A percentile compares a stretch with the other conserved stretches of the same genome.
These are phyloP conservation scores for Hemileccinum rubropunctum DNA, from an alignment of 768 basidiomycete genomes.

Conservation along the genomic window DNA sequence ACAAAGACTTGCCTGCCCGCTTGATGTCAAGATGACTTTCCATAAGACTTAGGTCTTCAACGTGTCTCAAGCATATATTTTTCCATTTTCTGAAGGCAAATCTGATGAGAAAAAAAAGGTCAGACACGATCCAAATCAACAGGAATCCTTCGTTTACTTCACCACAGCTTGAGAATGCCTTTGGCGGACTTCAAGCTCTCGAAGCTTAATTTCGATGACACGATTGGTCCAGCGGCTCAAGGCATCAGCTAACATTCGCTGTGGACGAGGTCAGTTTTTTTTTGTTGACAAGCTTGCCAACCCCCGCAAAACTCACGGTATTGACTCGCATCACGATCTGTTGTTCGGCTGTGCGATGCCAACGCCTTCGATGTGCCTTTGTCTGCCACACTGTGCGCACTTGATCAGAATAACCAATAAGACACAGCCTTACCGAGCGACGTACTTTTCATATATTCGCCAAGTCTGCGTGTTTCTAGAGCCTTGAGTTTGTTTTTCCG, in stretches of 20 bases:
- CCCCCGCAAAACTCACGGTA: constrained; percentile 34
- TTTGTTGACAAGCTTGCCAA: background rate
- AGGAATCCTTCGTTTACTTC: constrained; percentile 29
- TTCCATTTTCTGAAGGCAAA: constrained; percentile 70
- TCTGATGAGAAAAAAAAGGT: constrained; percentile 34
- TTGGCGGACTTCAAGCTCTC: constrained; percentile 64
- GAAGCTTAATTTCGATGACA: constrained; percentile 69
- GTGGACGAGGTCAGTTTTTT: constrained; percentile 4
- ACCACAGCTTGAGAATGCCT: constrained; percentile 38
- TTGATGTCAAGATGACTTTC: constrained; percentile 81
- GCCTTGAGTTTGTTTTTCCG: constrained; percentile 44
- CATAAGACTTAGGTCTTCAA: constrained; percentile 74
- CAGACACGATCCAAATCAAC: constrained; percentile 13
- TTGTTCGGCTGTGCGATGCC: constrained; percentile 43
- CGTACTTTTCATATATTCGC: constrained; percentile 28
- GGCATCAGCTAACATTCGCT: constrained; percentile 52
- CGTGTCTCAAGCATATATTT: constrained; percentile 54
- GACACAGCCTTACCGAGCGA: constrained; percentile 20
- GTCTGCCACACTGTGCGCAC: constrained; percentile 47
- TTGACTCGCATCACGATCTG: constrained; percentile 38
- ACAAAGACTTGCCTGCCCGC: constrained; percentile 56
- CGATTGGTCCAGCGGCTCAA: constrained; percentile 67
- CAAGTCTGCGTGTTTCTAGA: constrained; percentile 39
- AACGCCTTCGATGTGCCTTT: constrained; percentile 36
- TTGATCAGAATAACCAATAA: constrained; percentile 4